Evolutionary conservation across 495 filamentous ascomycete species (phyloP).

Genomic region (Aspergillus olivimuriae): DNA sequence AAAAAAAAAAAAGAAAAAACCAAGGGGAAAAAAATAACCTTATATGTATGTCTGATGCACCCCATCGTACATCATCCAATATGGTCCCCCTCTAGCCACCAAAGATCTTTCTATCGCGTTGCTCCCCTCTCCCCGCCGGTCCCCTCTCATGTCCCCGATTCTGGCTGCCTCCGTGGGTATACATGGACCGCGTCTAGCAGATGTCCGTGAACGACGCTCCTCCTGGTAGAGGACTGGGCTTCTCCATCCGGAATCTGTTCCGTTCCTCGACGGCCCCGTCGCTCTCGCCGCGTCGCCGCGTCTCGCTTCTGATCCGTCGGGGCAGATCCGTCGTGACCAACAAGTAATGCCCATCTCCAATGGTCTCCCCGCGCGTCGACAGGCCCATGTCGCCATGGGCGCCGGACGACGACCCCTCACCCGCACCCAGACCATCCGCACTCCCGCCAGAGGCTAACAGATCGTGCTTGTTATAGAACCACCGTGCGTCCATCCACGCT

Average conservation of each 20-base stretch:
- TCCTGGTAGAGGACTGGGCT: slow-evolving; percentile 31
- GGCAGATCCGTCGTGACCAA: slow-evolving; percentile 36
- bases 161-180: slow-evolving; percentile 12
- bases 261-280: slow-evolving; percentile 27
- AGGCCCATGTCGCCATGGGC: too few relatives aligned
- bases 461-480: not conserved
- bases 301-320: slow-evolving; percentile 35
- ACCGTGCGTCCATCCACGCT: not conserved
- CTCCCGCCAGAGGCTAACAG: not conserved
- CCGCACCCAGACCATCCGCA: too few relatives aligned
- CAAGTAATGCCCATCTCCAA: slow-evolving; percentile 20
- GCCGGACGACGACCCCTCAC: too few relatives aligned
- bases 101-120: slow-evolving; percentile 5
- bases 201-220: slow-evolving; percentile 38
- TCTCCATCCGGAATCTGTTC: slow-evolving; percentile 30
- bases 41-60: slow-evolving; percentile 28
- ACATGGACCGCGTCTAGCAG: slow-evolving; percentile 29
- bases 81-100: slow-evolving; percentile 15
- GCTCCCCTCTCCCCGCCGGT: slow-evolving; percentile 4
- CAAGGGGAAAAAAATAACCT: not conserved
- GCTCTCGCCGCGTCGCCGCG: slow-evolving; percentile 26
- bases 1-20: not conserved
- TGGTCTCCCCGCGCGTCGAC: too few relatives aligned
- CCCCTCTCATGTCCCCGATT: slow-evolving; percentile 6
- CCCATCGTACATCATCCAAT: slow-evolving; percentile 19